Base-by-base conservation (phyloP, 768 basidiomycete genomes). In the Rhodosporidiobolus odoratus region DNA sequence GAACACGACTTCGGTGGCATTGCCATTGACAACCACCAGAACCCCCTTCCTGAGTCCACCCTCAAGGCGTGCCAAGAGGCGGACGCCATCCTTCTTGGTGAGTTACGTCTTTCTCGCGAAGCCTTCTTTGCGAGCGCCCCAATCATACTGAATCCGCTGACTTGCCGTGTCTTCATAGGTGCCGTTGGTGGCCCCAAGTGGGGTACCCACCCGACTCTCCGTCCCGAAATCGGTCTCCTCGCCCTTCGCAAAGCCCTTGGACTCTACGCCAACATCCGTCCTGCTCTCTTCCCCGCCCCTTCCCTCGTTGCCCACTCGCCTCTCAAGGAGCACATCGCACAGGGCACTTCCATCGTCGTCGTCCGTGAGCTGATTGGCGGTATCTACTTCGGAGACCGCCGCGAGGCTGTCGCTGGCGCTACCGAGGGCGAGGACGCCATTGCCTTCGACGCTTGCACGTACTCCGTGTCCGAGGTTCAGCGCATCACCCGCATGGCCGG, bases 171-270 rank as follows among this genome's bases (percentile, higher is more conserved):
- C 17, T 35, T 54, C 23, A 23, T 68, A 97, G 95, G 95, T 75
- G 89, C 95, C 27, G 90, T 98, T 75, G 96, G 96, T 68, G 96
- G 96, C n/a, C 96, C 96, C 21, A 97, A 97, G 81, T 99, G 96
- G 96, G 94, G 92, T 58, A 89, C 94, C 4, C 85, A 87, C 66
- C 84, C 86, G 69, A 88, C 89, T 79, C 86, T 97, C 63, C 88
- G 96, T 65, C 96, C 96, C 25, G 96, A 99, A 80, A 86, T 86
- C 70, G 96, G 96, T 64, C 85, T 99, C 17, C 87, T 99, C 37
- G 79, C 82, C 12, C 85, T 99, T 62, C 88, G 96, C 75, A 98
- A 99, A 81, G 86, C 86, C 37, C 88, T 98, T 63, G 95, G 93
- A 30, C 86, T 98, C 58, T 98, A 94, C 81, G 95, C 92, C 79